Conservation (phyloP, 2,329 filamentous ascomycete species). For the Dactylellina parvicollis region DNA sequence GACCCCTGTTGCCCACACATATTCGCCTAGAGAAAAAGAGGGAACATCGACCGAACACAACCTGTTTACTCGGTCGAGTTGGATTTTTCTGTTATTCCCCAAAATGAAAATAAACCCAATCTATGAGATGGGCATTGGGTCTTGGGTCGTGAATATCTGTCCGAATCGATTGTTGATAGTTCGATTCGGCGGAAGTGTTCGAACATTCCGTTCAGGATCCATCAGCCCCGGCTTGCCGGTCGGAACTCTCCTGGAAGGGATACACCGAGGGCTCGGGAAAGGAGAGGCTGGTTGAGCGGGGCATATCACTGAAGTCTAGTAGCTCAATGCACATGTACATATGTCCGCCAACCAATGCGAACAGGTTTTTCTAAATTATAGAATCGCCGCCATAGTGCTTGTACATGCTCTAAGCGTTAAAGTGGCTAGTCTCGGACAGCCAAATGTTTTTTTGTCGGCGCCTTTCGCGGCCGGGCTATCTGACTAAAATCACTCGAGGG, state of each 20-base stretch:
- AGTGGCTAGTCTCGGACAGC: conserved; percentile 10
- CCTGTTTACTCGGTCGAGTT: too few relatives aligned
- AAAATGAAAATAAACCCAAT: too few relatives aligned
- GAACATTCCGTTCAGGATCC: conserved; percentile 17
- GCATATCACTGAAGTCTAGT: conserved; percentile 17
- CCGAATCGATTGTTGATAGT: too few relatives aligned
- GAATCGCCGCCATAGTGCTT: conserved; percentile 11
- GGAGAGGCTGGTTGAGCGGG: conserved; percentile 49
- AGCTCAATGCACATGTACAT: conserved; percentile 25
- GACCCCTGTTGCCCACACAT: conserved; percentile 26
- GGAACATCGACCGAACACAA: too few relatives aligned
- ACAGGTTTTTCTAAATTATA: conserved; percentile 19
- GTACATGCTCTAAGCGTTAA: conserved; percentile 11
- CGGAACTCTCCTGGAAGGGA: background rate
- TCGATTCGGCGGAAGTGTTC: too few relatives aligned
- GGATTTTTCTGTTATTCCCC: too few relatives aligned
- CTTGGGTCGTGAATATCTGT: too few relatives aligned
- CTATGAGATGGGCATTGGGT: too few relatives aligned
- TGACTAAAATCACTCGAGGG: conserved; percentile 24
- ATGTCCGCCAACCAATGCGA: conserved; percentile 21
- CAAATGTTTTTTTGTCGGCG: conserved; percentile 33
- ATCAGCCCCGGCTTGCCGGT: conserved; percentile 19
- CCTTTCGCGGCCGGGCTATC: conserved; percentile 45
- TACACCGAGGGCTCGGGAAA: conserved; percentile 46
- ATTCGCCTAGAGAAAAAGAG: too few relatives aligned